phyloP scores from a whole-genome alignment of 495 filamentous ascomycete species.

The Penicillium atrosanguineum region DNA sequence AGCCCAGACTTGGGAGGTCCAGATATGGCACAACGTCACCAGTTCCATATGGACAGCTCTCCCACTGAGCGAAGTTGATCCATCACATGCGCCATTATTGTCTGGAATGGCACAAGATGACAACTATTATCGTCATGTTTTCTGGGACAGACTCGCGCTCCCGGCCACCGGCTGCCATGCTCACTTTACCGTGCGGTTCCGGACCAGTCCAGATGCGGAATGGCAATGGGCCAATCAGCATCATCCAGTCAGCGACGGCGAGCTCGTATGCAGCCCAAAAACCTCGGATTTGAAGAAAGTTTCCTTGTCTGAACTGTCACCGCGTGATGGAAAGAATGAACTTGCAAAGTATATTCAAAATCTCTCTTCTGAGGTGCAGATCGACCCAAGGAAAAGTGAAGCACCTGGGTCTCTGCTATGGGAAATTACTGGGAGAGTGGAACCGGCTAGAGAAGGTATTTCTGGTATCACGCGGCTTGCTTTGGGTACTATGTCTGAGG shows the following conservation, averaged over 20 bases:
- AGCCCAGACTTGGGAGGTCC: conserved; percentile 64
- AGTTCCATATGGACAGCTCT: conserved; percentile 37
- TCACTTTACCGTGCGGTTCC: conserved; percentile 76
- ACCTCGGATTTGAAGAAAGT: background rate
- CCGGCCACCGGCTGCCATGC: conserved; percentile 34
- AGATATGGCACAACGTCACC: conserved; percentile 71
- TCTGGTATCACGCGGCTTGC: conserved; percentile 55
- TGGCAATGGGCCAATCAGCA: conserved; percentile 80
- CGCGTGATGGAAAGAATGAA: conserved; percentile 32
- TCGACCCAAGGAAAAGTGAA: conserved; percentile 59
- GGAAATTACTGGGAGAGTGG: conserved; percentile 58
- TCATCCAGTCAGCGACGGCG: conserved; percentile 58
- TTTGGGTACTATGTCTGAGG: conserved; percentile 62
- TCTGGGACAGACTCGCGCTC: conserved; percentile 32
- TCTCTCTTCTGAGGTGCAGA: conserved; percentile 55
- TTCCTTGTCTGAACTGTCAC: conserved; percentile 13
- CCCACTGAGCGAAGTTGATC: conserved; percentile 25
- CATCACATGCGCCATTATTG: conserved; percentile 34
- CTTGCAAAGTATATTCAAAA: conserved; percentile 59
- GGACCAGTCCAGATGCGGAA: conserved; percentile 45
- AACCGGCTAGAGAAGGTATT: conserved; percentile 48
- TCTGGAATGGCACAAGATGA: conserved; percentile 16
- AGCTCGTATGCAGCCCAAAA: conserved; percentile 44
- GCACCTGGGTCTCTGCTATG: conserved; percentile 70
- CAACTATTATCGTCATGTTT: conserved; percentile 39